A percentile compares a stretch with the other conserved stretches of the same genome.
These are phyloP conservation scores for Diplotaxis tenuifolia DNA, from an alignment of 345 rosid species.

Conservation along the genomic window DNA sequence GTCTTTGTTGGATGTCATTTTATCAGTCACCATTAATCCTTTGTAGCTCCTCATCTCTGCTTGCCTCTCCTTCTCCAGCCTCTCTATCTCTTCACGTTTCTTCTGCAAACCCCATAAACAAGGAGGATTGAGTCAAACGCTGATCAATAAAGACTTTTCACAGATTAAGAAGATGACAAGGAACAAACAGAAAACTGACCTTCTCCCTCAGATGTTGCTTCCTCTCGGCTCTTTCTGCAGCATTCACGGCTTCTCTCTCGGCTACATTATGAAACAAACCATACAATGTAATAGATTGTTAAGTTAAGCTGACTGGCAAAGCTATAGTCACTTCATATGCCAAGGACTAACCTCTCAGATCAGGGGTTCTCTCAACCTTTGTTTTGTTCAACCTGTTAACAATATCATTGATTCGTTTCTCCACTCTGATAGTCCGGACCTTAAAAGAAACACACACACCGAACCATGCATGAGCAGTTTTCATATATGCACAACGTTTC, in stretches of 20 bases:
- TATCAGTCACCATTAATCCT: conserved; percentile 93
- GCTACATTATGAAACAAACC: conserved; percentile 49
- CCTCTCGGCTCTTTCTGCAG: conserved; percentile 93
- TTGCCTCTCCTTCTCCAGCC: conserved; percentile 90
- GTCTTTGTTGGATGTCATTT: conserved; percentile 95
- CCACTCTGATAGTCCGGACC: conserved; percentile 92
- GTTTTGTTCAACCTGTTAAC: conserved; percentile 93
- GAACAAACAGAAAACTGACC: conserved; percentile 43
- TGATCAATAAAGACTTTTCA: not conserved
- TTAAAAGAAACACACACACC: conserved; percentile 18
- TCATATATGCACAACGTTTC: not conserved
- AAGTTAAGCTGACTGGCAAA: not conserved
- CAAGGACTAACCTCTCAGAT: conserved; percentile 67
- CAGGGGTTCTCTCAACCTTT: conserved; percentile 91
- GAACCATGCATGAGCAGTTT: not conserved
- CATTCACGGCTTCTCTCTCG: conserved; percentile 83
- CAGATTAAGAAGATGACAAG: not conserved
- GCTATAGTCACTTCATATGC: not conserved
- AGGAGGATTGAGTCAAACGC: not conserved
- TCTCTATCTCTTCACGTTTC: conserved; percentile 83
- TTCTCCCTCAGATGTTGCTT: conserved; percentile 80
- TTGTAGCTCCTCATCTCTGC: conserved; percentile 95
- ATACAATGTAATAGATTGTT: not conserved
- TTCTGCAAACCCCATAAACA: conserved; percentile 50
- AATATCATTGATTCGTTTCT: conserved; percentile 86